Evolutionary conservation across 208 protist genomes (phyloP), one percentile per base, ranked within the genome.

Genomic region (Leishmania braziliensis): DNA sequence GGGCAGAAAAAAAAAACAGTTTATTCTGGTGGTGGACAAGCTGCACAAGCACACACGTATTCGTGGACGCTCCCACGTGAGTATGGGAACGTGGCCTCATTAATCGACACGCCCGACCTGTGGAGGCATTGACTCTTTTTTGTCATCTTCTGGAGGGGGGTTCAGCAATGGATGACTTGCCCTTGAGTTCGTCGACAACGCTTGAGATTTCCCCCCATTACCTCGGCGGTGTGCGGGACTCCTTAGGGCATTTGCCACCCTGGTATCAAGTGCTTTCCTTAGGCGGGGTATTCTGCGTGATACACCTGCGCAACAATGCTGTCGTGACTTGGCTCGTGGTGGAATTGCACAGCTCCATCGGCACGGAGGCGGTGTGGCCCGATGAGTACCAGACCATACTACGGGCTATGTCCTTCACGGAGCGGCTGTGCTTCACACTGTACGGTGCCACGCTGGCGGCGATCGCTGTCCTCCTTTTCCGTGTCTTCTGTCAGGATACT

Each of bases 251-350:
- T 78, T 84, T 97, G 16, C 95, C 95, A 6, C 92, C 86, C 66
- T 97, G 92, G 92, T 97, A 96, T 75, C 95, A 97, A 75, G 63
- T 95, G 36, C 29, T 94, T 62, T 88, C 87, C 51, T 51, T 95
- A 9, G 87, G 84, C 54, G 89, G 87, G 29, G 84, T 96, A n/a
- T 86, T 95, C 33, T 87, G 86, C n/a, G 84, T 96, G 16, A 87
- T 95, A 74, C 92, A 93, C 51, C 69, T 96, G 70, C 89, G 92
- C 39, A 84, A 95, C 78, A 96, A 91, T 60, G 80, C 86, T 14
- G 80, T 96, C 29, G 84, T 96, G 23, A 88, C 62, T 1, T 96
- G 92, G 91, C 85, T 96, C 3, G 93, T 94, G 2, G 78, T 90
- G n/a, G 84, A 90, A 36, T 83, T 97, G 36, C 95, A 97, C 84